phyloP scores from a whole-genome alignment of 2,329 filamentous ascomycete species.

The Fusarium virguliforme region DNA sequence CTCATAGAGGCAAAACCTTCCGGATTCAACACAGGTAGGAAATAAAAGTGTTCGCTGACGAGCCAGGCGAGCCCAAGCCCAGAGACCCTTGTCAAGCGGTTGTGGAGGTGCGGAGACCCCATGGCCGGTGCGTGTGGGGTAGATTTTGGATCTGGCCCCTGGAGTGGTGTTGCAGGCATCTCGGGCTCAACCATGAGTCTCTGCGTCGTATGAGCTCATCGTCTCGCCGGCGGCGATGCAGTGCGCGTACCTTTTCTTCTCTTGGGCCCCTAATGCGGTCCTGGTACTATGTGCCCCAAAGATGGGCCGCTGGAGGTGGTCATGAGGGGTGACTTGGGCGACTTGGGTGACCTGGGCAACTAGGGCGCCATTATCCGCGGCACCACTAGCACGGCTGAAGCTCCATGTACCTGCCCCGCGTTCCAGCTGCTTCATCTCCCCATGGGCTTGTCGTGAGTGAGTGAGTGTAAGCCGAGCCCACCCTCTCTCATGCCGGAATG shows the following conservation, averaged over 20 bases:
- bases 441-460: constrained; percentile 36
- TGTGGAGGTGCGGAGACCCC: constrained; percentile 51
- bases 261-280: constrained; percentile 31
- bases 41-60: constrained; percentile 26
- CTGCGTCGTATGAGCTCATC: constrained; percentile 44
- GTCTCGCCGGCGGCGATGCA: constrained; percentile 16
- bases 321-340: constrained; percentile 1
- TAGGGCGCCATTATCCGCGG: constrained; percentile 11
- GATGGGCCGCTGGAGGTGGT: constrained; percentile 16
- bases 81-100: constrained; percentile 32
- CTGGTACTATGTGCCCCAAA: background rate
- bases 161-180: constrained; percentile 30
- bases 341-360: too few species aligned
- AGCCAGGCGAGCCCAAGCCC: constrained; percentile 17
- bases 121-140: constrained; percentile 49
- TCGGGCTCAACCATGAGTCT: constrained; percentile 39
- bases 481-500: constrained; percentile 31
- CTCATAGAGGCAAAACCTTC: constrained; percentile 25
- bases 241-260: background rate
- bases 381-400: constrained; percentile 27
- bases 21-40: constrained; percentile 19
- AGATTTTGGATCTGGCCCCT: constrained; percentile 42
- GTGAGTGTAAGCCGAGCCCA: constrained; percentile 42
- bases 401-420: constrained; percentile 29
- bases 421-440: constrained; percentile 41